These are phyloP conservation scores for Ochetophila trinervis DNA, from an alignment of 306 rosid genomes.

Conservation along the genomic window DNA sequence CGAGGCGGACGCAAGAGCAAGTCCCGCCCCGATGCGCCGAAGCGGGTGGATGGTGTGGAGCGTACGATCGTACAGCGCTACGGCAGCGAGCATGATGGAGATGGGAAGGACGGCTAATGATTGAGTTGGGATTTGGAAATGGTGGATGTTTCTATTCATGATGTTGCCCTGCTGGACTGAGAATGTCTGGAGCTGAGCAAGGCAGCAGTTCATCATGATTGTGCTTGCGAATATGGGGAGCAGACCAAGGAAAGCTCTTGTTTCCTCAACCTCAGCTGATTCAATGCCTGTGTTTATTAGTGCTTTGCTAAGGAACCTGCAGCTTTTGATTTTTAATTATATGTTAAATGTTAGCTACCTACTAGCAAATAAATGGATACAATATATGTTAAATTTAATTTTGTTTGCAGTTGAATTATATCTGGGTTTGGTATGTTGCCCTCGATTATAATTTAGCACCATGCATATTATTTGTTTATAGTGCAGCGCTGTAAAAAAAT, in stretches of 20 bases:
- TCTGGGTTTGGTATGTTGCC: too few relatives aligned
- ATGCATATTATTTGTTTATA: too few relatives aligned
- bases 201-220: slow-evolving; percentile 37
- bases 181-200: slow-evolving; percentile 36
- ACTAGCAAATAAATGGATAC: too few relatives aligned
- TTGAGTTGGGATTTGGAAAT: slow-evolving; percentile 34
- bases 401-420: too few relatives aligned
- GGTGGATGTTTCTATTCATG: slow-evolving; percentile 31
- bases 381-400: too few relatives aligned
- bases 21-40: slow-evolving; percentile 29
- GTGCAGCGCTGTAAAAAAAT: too few relatives aligned
- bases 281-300: slow-evolving; percentile 15
- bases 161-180: slow-evolving; percentile 37
- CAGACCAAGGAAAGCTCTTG: slow-evolving; percentile 38
- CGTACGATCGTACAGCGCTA: slow-evolving; percentile 26
- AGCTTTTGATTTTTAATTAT: background rate
- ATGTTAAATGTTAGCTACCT: too few relatives aligned
- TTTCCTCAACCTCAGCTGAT: slow-evolving; percentile 30
- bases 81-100: slow-evolving; percentile 20
- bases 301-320: slow-evolving; percentile 36
- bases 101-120: slow-evolving; percentile 27
- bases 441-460: too few relatives aligned
- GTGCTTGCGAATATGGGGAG: slow-evolving; percentile 34
- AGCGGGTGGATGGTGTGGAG: slow-evolving; percentile 23
- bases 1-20: slow-evolving; percentile 31